Conservation (phyloP, 768 basidiomycete species). For the Termitomyces sp. region DNA sequence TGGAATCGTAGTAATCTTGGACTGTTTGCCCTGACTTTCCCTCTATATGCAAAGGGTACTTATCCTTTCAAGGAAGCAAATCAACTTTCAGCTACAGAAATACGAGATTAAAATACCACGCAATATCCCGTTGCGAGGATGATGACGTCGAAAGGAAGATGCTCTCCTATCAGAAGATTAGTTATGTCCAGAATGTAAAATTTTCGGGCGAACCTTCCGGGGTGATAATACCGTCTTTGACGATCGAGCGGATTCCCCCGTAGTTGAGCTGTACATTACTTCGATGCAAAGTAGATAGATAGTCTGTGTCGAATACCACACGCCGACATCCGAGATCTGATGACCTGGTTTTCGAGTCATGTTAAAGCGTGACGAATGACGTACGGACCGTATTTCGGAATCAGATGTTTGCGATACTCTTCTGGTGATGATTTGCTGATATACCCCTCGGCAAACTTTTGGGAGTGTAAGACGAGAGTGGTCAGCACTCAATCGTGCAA, state of each 20-base stretch:
- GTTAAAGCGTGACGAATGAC: neutral
- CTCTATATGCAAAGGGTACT: slow-evolving; percentile 25
- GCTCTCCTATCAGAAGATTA: slow-evolving; percentile 22
- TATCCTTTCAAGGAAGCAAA: slow-evolving; percentile 19
- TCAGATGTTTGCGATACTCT: slow-evolving; percentile 36
- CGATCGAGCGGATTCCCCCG: slow-evolving; percentile 32
- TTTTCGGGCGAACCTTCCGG: slow-evolving; percentile 24
- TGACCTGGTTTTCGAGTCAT: neutral
- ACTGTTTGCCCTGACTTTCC: slow-evolving; percentile 27
- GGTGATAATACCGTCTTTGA: slow-evolving; percentile 37
- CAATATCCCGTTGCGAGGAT: slow-evolving; percentile 35
- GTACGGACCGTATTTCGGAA: slow-evolving; percentile 43
- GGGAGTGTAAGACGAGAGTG: neutral
- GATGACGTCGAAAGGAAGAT: slow-evolving; percentile 30
- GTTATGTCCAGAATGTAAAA: neutral
- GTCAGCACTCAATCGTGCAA: neutral
- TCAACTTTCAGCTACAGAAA: neutral
- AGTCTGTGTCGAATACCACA: slow-evolving; percentile 43
- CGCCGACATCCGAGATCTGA: slow-evolving; percentile 51
- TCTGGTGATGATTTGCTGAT: slow-evolving; percentile 36
- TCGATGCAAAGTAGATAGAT: slow-evolving; percentile 36
- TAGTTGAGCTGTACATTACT: slow-evolving; percentile 42
- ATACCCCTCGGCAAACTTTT: slow-evolving; percentile 23
- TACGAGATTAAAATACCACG: slow-evolving; percentile 15
- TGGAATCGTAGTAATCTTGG: slow-evolving; percentile 33